These are phyloP conservation scores for Sporothrix schenckii DNA, from an alignment of 2,329 filamentous ascomycete species.

Conservation along the genomic window DNA sequence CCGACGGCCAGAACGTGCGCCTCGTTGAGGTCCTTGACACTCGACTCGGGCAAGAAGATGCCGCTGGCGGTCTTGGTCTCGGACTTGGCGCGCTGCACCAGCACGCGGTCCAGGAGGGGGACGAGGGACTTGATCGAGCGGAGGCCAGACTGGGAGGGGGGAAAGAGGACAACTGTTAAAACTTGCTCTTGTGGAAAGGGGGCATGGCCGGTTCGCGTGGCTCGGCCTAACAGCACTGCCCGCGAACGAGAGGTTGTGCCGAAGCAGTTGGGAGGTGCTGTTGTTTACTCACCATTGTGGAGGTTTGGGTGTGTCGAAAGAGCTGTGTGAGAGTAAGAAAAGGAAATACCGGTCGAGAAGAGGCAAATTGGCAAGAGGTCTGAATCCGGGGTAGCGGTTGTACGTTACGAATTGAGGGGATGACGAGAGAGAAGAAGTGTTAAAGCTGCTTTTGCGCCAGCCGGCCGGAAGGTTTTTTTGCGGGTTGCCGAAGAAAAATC, in stretches of 20 bases:
- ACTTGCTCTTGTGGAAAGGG: background rate
- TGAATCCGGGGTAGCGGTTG: slow-evolving; percentile 11
- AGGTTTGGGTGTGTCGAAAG: background rate
- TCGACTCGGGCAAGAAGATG: slow-evolving; percentile 96
- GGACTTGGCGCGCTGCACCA: slow-evolving; percentile 96
- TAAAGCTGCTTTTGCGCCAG: slow-evolving; percentile 29
- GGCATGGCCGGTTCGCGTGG: background rate
- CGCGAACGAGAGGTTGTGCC: background rate
- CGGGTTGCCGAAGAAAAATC: slow-evolving; percentile 35
- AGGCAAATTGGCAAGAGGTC: slow-evolving; percentile 12
- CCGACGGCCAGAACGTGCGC: slow-evolving; percentile 94
- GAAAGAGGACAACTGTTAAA: background rate
- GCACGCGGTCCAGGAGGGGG: slow-evolving; percentile 95
- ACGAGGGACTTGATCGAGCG: slow-evolving; percentile 94
- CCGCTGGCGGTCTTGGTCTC: slow-evolving; percentile 94
- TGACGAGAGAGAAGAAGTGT: slow-evolving; percentile 8
- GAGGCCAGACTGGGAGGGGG: slow-evolving; percentile 62
- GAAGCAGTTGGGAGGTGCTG: background rate
- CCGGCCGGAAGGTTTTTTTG: slow-evolving; percentile 33
- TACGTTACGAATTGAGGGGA: slow-evolving; percentile 12
- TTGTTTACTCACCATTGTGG: slow-evolving; percentile 39
- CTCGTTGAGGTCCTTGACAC: slow-evolving; percentile 98
- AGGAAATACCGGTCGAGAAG: background rate
- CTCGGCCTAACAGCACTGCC: slow-evolving; percentile 11
- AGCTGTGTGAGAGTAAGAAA: slow-evolving; percentile 10